These are phyloP conservation scores for Miamiensis avidus DNA, from an alignment of 169 alveolate species.

Conservation along the genomic window DNA sequence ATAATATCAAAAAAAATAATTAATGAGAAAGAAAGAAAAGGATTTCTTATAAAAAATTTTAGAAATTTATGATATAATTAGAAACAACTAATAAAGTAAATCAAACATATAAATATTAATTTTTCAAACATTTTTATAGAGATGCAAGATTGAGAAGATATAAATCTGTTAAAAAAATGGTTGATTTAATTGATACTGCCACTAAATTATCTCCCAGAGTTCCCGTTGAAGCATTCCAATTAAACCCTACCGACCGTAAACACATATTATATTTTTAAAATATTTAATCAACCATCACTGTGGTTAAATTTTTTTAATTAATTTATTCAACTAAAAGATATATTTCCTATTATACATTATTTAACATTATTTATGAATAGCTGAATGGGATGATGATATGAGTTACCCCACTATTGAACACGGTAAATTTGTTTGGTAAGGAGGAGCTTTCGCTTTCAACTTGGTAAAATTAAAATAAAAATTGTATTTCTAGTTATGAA, in stretches of 20 bases:
- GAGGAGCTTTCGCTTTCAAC: slow-evolving; percentile 39
- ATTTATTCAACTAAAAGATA: background rate
- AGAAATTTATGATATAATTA: too few species aligned
- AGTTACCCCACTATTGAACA: slow-evolving; percentile 61
- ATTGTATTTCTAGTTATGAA: background rate
- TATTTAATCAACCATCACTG: too few species aligned
- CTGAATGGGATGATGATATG: slow-evolving; percentile 84
- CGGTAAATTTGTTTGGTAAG: slow-evolving; percentile 48
- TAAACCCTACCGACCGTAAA: slow-evolving; percentile 69
- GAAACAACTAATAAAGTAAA: background rate
- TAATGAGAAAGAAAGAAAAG: too few species aligned
- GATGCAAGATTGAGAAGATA: slow-evolving; percentile 73
- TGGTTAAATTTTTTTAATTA: too few species aligned
- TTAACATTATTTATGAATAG: slow-evolving; percentile 21
- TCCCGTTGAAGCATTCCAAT: slow-evolving; percentile 56
- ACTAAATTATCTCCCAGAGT: slow-evolving; percentile 61
- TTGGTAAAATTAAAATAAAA: slow-evolving; percentile 32
- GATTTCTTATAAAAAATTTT: too few species aligned
- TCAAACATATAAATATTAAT: too few species aligned
- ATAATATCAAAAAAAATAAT: too few species aligned
- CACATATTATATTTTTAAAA: background rate
- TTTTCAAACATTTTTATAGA: slow-evolving; percentile 28
- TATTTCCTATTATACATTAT: too few species aligned
- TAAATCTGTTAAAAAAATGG: slow-evolving; percentile 73
- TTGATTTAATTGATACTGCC: slow-evolving; percentile 69